Conservation (phyloP, 805 yeast genomes). For the Martiniozyma abietophila region DNA sequence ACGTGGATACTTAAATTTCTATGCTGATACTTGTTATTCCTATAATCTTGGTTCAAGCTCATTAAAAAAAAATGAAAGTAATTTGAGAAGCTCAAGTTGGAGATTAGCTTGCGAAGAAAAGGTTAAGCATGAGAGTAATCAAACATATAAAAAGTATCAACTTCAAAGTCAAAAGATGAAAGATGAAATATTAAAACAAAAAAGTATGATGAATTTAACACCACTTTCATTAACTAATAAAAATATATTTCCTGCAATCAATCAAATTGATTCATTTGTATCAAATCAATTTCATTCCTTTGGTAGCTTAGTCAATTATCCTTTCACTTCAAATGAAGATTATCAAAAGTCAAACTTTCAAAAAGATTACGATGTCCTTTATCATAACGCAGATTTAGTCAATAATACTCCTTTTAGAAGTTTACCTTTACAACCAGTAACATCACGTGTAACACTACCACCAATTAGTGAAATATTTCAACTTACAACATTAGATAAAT, state of each 20-base stretch:
- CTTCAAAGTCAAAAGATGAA: conserved; percentile 23
- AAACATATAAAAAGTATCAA: conserved; percentile 30
- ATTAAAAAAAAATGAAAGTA: conserved; percentile 19
- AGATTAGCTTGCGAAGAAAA: conserved; percentile 32
- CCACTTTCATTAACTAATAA: conserved; percentile 4
- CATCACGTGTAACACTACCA: conserved; percentile 17
- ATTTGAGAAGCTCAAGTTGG: conserved; percentile 34
- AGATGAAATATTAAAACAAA: not conserved
- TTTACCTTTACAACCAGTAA: conserved; percentile 5
- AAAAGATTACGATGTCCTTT: conserved; percentile 39
- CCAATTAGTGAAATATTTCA: conserved; percentile 14
- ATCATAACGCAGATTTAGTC: conserved; percentile 40
- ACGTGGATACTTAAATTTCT: conserved; percentile 18
- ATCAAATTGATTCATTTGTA: conserved; percentile 18
- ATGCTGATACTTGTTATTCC: conserved; percentile 31
- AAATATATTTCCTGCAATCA: conserved; percentile 11
- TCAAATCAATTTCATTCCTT: conserved; percentile 18
- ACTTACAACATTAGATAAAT: conserved; percentile 13
- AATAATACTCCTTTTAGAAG: not conserved
- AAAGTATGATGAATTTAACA: not conserved
- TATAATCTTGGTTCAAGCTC: conserved; percentile 21
- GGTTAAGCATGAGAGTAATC: conserved; percentile 33
- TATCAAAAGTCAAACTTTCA: conserved; percentile 40
- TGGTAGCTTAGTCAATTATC: conserved; percentile 33
- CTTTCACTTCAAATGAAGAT: conserved; percentile 44